Base-by-base conservation (phyloP, 768 basidiomycete species). In the Leccinum imitatum region DNA sequence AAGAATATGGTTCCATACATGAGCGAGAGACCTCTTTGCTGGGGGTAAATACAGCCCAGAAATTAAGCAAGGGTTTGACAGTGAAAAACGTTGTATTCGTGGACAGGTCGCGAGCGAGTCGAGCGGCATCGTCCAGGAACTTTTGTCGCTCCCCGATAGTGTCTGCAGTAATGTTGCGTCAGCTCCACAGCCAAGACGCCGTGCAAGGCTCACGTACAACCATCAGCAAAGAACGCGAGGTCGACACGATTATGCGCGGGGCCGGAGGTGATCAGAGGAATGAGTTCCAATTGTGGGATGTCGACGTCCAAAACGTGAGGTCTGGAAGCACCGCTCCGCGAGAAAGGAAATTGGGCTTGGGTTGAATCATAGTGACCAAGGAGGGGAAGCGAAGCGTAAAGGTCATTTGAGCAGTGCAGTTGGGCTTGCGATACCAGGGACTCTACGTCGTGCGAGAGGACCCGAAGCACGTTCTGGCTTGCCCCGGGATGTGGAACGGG, bases 41-140 rank as follows among this genome's bases (percentile, higher is more conserved):
- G 1, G 90, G 85, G 19, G 87, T 78, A 63, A 90, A 91, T 0
- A 87, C 87, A 6, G 87, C 90, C 88, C 89, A 93, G 63, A 91
- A 90, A 68, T 91, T 92, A 63, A 92, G 73, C 50, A 91, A 75
- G 3, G 89, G 89, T 64, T 82, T 83, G 19, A 93, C 89, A 0
- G 88, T 86, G 61, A 86, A 80, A 70, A 91, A 91, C 0, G 90
- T 91, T 63, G 89, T 86, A 66, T 90, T 90, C 30, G 79, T 73
- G 2, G 90, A 85, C 35, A 92, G 78, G 67, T 90, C 90, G 50
- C 80, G 68, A 0, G 87, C 90, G 10, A 92, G 82, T 30, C 86
- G 80, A 54, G 71, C 70, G 3, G 89, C 87, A 64, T 92, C 90
- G 39, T 78, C 70, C 47, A 91, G 59, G 65, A 92, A 91, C 65